Evolutionary conservation across 768 basidiomycete species (phyloP), one percentile per base, ranked within the genome.

Genomic region (Xanthoconium purpureum): DNA sequence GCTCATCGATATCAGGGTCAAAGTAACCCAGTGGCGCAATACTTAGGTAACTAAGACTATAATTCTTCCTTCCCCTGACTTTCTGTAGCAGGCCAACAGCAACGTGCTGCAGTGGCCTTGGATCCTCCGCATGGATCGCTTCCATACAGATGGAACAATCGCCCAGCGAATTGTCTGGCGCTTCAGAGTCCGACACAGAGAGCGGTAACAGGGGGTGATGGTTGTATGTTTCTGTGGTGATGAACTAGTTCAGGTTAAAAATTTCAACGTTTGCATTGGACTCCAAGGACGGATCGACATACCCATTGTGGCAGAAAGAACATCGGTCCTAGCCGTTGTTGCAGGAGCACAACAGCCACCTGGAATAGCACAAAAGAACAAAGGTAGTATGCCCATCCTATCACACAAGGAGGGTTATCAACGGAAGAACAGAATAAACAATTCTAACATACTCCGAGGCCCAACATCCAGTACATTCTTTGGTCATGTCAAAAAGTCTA

Each of bases 111-210:
- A 72, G 63, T 9, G 70, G 74, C 43, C 75, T 64, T 7, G 72
- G 65, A 43, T 79, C 73, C 43, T 84, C 80, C 24, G 82, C 68
- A 39, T 82, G 65, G 59, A 95, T 94, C 6, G 84, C 80, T 55
- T 96, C 94, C 91, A 96, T 94, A 65, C 94, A 96, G 50, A 97
- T 95, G 7, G 91, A 84, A 63, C 94, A 97, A 66, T 95, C 91
- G 8, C 90, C 92, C 17, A 92, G 74, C 3, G 87, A 81, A 60
- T 87, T 83, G 44, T 87, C 87, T 2, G 87, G 85, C 3, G 88
- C 79, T 68, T 94, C 91, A 0, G 87, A 68, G 65, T 93, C 89
- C 1, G 85, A 78, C 2, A 82, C 60, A 18, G 66, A 59, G 17
- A 59, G 53, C 1, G 90, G 87, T 38, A 96, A 73, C 3, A 80